Conservation (phyloP, 1,139 yeast genomes). For the Hanseniaspora gamundiae region DNA sequence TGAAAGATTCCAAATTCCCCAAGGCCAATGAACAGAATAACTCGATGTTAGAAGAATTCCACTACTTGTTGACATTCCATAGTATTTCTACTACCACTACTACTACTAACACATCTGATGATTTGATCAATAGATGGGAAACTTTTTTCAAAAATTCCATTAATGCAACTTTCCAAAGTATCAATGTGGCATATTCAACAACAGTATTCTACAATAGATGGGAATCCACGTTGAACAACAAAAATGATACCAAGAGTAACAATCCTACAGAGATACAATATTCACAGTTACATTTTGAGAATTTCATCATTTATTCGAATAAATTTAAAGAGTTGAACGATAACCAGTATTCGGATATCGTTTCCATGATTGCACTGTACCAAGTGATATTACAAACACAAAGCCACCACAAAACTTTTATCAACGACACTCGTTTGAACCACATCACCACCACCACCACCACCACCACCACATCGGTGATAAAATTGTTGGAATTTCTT, state of each 20-base stretch:
- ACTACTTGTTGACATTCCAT: conserved; percentile 13
- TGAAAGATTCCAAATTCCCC: conserved; percentile 29
- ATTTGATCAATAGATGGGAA: conserved; percentile 13
- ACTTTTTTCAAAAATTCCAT: conserved; percentile 17
- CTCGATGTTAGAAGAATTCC: conserved; percentile 24
- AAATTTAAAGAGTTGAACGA: conserved; percentile 15
- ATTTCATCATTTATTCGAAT: conserved; percentile 17
- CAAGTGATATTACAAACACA: conserved; percentile 13
- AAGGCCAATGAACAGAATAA: conserved; percentile 32
- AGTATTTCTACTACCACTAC: conserved; percentile 15
- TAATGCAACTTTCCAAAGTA: conserved; percentile 23
- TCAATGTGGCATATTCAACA: conserved; percentile 18
- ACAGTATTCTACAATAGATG: conserved; percentile 15
- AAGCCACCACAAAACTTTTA: conserved; percentile 2
- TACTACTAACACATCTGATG: conserved; percentile 3
- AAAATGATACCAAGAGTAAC: conserved; percentile 5
- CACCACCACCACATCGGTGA: too few relatives aligned
- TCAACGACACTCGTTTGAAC: too few relatives aligned
- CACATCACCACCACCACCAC: too few relatives aligned
- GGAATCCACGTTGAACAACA: too few relatives aligned
- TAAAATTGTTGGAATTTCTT: conserved; percentile 1
- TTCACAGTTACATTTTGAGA: conserved; percentile 19
- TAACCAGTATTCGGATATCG: conserved; percentile 13
- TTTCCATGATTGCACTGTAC: conserved; percentile 18
- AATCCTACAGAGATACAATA: too few relatives aligned